A percentile compares a stretch with the other conserved stretches of the same genome.
Evolutionary conservation across 441 rosid species (phyloP).

Genomic region (Eruca vesicaria): DNA sequence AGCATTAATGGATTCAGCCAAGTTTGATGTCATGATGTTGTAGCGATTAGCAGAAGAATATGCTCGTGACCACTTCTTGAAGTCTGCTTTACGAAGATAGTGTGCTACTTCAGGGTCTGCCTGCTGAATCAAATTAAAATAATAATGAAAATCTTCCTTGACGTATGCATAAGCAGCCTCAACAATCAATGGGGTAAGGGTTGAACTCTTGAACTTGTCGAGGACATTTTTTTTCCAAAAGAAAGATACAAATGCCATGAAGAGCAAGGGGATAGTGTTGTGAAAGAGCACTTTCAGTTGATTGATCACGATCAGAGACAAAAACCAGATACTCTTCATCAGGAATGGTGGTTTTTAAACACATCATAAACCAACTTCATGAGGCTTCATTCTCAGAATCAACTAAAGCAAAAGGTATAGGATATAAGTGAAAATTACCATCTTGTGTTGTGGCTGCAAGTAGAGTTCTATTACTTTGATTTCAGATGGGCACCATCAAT

Average conservation of each 20-base stretch:
- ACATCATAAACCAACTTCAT: not conserved
- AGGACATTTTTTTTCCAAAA: too few species aligned
- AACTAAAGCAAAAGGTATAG: not conserved
- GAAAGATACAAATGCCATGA: not conserved
- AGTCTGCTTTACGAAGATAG: not conserved
- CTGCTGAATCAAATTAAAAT: not conserved
- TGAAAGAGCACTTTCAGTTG: too few species aligned
- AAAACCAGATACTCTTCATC: not conserved
- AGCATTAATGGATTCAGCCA: not conserved
- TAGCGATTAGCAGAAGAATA: not conserved
- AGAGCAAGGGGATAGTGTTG: too few species aligned
- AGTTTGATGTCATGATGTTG: not conserved
- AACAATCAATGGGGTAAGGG: not conserved
- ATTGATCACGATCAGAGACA: too few species aligned
- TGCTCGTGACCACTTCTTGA: not conserved
- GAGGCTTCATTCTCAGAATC: not conserved
- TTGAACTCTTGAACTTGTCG: not conserved
- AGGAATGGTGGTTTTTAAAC: not conserved
- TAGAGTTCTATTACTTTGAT: not conserved
- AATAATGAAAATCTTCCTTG: not conserved
- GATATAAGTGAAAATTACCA: not conserved
- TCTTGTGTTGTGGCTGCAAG: not conserved
- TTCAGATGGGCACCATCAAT: not conserved
- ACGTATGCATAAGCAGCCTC: not conserved
- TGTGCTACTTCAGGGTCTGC: not conserved